Evolutionary conservation across 2,329 filamentous ascomycete genomes (phyloP).

Genomic region (Geosmithia flava): DNA sequence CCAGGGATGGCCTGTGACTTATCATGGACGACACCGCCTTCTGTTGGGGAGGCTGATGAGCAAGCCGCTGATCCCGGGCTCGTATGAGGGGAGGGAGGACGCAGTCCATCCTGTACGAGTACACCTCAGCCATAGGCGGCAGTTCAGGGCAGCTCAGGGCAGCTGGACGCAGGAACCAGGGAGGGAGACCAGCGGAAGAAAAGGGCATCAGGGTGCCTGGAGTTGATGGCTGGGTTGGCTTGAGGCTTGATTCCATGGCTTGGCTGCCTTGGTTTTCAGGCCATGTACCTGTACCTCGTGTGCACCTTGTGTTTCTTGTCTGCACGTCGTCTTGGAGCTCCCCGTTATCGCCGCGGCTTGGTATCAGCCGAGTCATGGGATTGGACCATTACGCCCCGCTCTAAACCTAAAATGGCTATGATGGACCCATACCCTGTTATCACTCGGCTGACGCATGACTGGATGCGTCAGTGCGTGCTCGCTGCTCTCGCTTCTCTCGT

Average conservation of each 20-base stretch:
- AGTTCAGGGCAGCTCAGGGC: background rate
- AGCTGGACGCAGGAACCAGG: background rate
- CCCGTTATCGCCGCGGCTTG: conserved; percentile 5
- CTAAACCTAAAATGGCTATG: conserved; percentile 1
- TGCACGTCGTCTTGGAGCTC: background rate
- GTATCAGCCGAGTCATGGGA: conserved; percentile 3
- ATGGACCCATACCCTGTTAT: conserved; percentile 13
- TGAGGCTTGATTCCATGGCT: no score
- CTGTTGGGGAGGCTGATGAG: background rate
- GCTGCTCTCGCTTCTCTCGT: background rate
- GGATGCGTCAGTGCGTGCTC: conserved; percentile 19
- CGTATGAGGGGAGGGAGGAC: background rate
- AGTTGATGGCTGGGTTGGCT: no score
- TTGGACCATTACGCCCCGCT: background rate
- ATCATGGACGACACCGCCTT: background rate
- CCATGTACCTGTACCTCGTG: conserved; percentile 1
- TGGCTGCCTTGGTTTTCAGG: background rate
- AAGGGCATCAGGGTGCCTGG: background rate
- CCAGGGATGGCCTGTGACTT: background rate
- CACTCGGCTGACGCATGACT: conserved; percentile 13
- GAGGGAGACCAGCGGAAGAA: background rate
- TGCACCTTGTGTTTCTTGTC: background rate
- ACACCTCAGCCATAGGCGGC: background rate
- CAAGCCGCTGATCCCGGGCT: background rate
- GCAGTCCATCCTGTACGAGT: no score